Evolutionary conservation across 495 filamentous ascomycete genomes (phyloP).

Genomic region (Xylaria grammica): DNA sequence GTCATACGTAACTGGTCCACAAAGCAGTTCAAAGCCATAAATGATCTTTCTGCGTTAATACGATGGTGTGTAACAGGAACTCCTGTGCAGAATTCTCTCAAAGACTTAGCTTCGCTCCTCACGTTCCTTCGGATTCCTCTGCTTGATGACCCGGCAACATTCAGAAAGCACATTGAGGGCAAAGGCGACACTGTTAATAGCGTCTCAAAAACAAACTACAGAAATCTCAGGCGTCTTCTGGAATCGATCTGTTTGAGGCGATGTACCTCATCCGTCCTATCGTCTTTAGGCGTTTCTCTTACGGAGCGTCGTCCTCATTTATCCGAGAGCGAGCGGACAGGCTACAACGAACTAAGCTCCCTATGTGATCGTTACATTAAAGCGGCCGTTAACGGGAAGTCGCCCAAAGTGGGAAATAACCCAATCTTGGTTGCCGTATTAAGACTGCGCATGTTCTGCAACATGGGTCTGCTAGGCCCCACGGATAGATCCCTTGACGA

Average conservation of each 20-base stretch:
- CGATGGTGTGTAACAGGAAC: conserved; percentile 50
- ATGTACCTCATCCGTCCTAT: conserved; percentile 21
- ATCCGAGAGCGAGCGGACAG: conserved; percentile 29
- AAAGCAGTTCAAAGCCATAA: conserved; percentile 35
- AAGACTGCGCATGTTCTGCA: conserved; percentile 24
- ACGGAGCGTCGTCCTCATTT: conserved; percentile 27
- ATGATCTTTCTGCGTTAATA: conserved; percentile 20
- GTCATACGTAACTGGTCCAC: conserved; percentile 35
- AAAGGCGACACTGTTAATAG: neutral
- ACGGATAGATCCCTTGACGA: neutral
- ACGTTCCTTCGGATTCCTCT: conserved; percentile 36
- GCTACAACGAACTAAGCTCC: conserved; percentile 29
- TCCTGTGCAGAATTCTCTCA: conserved; percentile 45
- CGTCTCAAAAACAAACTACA: neutral
- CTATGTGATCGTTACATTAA: neutral
- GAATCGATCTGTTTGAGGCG: conserved; percentile 8
- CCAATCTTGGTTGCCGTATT: conserved; percentile 1
- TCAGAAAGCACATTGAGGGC: neutral
- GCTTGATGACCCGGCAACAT: conserved; percentile 25
- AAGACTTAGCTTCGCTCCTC: conserved; percentile 43
- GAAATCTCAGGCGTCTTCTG: neutral
- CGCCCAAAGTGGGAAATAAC: neutral
- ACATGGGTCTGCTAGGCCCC: conserved; percentile 10
- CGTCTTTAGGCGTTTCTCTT: conserved; percentile 29
- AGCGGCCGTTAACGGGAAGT: neutral